A percentile compares a stretch with the other conserved stretches of the same genome.
These are phyloP conservation scores for Monosporascus sp. DNA, from an alignment of 2,329 filamentous ascomycete species.

Conservation along the genomic window DNA sequence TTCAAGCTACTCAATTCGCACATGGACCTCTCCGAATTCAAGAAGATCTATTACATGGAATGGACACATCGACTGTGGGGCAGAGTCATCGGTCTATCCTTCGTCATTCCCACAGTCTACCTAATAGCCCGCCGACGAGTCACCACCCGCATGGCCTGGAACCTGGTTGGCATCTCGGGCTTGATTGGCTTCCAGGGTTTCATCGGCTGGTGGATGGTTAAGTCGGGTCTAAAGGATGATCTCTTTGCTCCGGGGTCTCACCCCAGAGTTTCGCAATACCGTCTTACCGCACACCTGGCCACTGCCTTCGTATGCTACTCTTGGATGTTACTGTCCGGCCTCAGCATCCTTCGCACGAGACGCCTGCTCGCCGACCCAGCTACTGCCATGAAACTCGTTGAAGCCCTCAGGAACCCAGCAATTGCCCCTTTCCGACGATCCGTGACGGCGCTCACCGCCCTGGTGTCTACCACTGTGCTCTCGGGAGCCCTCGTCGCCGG, in stretches of 20 bases:
- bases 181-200: slow-evolving; percentile 93
- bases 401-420: slow-evolving; percentile 59
- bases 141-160: slow-evolving; percentile 68
- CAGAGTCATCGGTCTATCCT: slow-evolving; percentile 81
- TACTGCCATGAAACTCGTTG: slow-evolving; percentile 54
- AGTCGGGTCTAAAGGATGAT: slow-evolving; percentile 91
- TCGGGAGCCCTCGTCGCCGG: slow-evolving; percentile 92
- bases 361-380: slow-evolving; percentile 64
- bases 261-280: slow-evolving; percentile 91
- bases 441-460: slow-evolving; percentile 62
- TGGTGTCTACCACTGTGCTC: slow-evolving; percentile 88
- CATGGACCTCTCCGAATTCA: slow-evolving; percentile 92
- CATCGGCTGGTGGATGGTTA: slow-evolving; percentile 99
- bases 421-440: slow-evolving; percentile 69
- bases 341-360: slow-evolving; percentile 75
- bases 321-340: slow-evolving; percentile 87
- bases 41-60: slow-evolving; percentile 99
- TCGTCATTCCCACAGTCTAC: slow-evolving; percentile 82
- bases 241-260: slow-evolving; percentile 87
- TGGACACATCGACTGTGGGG: slow-evolving; percentile 96
- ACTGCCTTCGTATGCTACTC: slow-evolving; percentile 90
- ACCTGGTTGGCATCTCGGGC: slow-evolving; percentile 75
- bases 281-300: slow-evolving; percentile 81
- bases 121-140: slow-evolving; percentile 79
- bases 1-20: slow-evolving; percentile 87